Base-by-base conservation (phyloP, 2,329 filamentous ascomycete species). In the Sclerotinia borealis region DNA sequence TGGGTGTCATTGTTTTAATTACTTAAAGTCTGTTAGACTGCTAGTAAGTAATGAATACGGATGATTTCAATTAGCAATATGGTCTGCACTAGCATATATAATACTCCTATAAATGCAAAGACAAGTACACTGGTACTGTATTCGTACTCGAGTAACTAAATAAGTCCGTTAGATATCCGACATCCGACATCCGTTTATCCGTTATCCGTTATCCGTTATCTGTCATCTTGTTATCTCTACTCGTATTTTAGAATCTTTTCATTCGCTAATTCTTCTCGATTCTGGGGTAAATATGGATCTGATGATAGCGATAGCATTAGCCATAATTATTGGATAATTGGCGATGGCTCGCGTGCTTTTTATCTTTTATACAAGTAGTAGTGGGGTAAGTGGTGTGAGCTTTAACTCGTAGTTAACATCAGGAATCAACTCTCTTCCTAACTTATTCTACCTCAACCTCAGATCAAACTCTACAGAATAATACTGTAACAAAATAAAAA, bases 301-400 rank as follows among this genome's bases (percentile, higher is more conserved):
- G 2, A 9, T 1, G 5, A 37, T 7, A 6, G 4, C 2, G 1
- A 31, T 60, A 60, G 15, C 58, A 22, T 8, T 8, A 17, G 27
- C 5, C 11, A 4, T 25, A 48, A 5, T 11, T 48, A 48, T 54
- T 36, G 31, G 37, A 8, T 54, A 45, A 49, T 48, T n/a, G 43
- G 60, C 15, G 36, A 45, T 49, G 36, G 51, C 60, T 49, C 51
- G 51, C 27, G 60, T 63, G 60, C 43, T 49, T 49, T 49, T 34
- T n/a, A 56, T 31, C 31, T n/a, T n/a, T n/a, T n/a, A n/a, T n/a
- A n/a, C n/a, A n/a, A n/a, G n/a, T n/a, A n/a, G n/a, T n/a, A n/a
- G n/a, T n/a, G n/a, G n/a, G n/a, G n/a, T n/a, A n/a, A n/a, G 19
- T 62, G 22, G 36, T 19, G n/a, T 39, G 36, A 47, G 49, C 37